phyloP scores from a whole-genome alignment of 169 alveolate species.

The Plasmodium gonderi region DNA sequence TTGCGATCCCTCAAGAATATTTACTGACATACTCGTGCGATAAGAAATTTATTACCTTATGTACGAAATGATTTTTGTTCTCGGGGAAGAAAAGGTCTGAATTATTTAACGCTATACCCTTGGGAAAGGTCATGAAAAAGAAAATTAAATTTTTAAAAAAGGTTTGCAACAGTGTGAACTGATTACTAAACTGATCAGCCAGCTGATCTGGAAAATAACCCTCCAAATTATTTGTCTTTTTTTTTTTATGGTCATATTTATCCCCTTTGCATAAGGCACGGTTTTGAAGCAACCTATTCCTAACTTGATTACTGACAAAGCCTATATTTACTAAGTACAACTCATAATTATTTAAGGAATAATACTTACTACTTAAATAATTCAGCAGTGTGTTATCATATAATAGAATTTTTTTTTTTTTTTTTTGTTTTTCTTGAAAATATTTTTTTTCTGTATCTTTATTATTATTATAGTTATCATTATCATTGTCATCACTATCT shows the following conservation, averaged over 20 bases:
- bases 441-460: conserved; percentile 1
- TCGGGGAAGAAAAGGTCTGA: conserved; percentile 31
- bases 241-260: not conserved
- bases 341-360: conserved; percentile 45
- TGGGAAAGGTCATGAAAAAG: conserved; percentile 53
- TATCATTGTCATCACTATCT: not conserved
- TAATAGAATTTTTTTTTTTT: conserved; percentile 46
- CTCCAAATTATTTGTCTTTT: not conserved
- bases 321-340: conserved; percentile 37
- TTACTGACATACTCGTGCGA: conserved; percentile 22
- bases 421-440: conserved; percentile 30
- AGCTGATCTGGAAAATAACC: no score
- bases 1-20: not conserved
- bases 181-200: not conserved
- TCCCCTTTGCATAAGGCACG: not conserved
- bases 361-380: conserved; percentile 37
- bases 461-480: not conserved
- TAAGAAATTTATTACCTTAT: conserved; percentile 32
- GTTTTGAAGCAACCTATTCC: conserved; percentile 1
- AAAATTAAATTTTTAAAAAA: conserved; percentile 56
- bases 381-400: conserved; percentile 47
- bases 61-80: conserved; percentile 6
- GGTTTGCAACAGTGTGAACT: conserved; percentile 30
- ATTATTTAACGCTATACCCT: conserved; percentile 20
- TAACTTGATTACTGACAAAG: conserved; percentile 11